Evolutionary conservation across 371 early-diverging fungal species (phyloP).

Genomic region (Massospora cicadina): DNA sequence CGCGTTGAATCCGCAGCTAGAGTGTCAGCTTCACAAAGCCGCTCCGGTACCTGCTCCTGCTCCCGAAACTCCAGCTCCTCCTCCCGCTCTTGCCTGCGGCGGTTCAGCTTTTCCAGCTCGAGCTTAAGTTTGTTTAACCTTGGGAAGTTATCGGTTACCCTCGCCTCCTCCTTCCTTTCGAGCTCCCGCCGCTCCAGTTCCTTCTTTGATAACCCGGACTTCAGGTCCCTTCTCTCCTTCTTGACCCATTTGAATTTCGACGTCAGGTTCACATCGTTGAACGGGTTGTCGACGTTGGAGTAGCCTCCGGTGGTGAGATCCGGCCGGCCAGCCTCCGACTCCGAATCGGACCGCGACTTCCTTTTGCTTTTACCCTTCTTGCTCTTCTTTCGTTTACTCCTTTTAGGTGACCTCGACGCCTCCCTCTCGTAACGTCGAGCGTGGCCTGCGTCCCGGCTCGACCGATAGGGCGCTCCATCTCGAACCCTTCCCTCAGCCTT

Average conservation of each 20-base stretch:
- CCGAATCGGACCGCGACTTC: constrained; percentile 12
- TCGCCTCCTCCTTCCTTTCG: constrained; percentile 45
- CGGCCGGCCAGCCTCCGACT: constrained; percentile 12
- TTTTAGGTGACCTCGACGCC: constrained; percentile 9
- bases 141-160: constrained; percentile 12
- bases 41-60: constrained; percentile 41
- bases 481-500: too few relatives aligned
- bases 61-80: constrained; percentile 61
- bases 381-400: constrained; percentile 16
- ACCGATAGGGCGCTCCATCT: too few relatives aligned
- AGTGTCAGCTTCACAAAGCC: neutral
- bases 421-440: too few relatives aligned
- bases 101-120: constrained; percentile 66
- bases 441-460: too few relatives aligned
- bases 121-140: constrained; percentile 14
- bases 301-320: constrained; percentile 20
- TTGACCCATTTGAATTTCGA: constrained; percentile 83
- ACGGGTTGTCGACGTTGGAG: constrained; percentile 58
- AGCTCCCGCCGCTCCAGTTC: constrained; percentile 41
- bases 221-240: constrained; percentile 53
- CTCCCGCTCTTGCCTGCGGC: constrained; percentile 63
- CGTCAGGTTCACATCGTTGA: constrained; percentile 59
- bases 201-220: constrained; percentile 29
- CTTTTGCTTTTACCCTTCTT: constrained; percentile 15
- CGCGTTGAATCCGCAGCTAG: constrained; percentile 36